These are phyloP conservation scores for Grigorovia humatica DNA, from an alignment of 805 yeast genomes.

Conservation along the genomic window DNA sequence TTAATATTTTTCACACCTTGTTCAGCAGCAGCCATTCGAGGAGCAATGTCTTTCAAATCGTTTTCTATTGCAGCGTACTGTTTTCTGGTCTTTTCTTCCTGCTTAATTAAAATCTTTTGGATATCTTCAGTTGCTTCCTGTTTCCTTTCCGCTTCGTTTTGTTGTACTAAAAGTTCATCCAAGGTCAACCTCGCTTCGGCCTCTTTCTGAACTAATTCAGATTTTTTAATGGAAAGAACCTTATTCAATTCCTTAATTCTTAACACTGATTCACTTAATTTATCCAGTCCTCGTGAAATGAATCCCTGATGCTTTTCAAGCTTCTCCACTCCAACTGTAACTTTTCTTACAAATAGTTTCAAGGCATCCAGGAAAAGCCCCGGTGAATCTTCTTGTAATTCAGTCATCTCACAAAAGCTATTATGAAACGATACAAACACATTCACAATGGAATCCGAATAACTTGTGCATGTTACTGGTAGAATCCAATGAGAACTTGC, in stretches of 20 bases:
- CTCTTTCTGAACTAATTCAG: slow-evolving; percentile 44
- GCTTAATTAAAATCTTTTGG: slow-evolving; percentile 55
- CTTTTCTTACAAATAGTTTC: slow-evolving; percentile 35
- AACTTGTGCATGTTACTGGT: slow-evolving; percentile 10
- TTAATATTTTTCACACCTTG: slow-evolving; percentile 86
- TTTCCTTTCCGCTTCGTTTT: slow-evolving; percentile 85
- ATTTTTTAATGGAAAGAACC: slow-evolving; percentile 44
- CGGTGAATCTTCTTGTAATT: slow-evolving; percentile 33
- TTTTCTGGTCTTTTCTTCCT: slow-evolving; percentile 48
- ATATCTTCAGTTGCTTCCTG: slow-evolving; percentile 76
- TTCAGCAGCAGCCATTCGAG: slow-evolving; percentile 75
- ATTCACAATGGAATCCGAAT: slow-evolving; percentile 39
- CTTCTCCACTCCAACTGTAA: slow-evolving; percentile 33
- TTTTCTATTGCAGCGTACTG: slow-evolving; percentile 45
- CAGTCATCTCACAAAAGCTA: slow-evolving; percentile 5
- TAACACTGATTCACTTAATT: slow-evolving; percentile 64
- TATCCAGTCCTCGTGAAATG: slow-evolving; percentile 61
- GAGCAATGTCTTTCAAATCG: slow-evolving; percentile 71
- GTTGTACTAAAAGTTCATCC: slow-evolving; percentile 67
- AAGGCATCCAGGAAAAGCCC: slow-evolving; percentile 46
- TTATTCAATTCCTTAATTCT: slow-evolving; percentile 53
- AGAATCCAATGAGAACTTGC: slow-evolving; percentile 9
- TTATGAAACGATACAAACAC: slow-evolving; percentile 40
- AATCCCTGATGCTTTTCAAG: slow-evolving; percentile 63
- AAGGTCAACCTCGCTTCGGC: slow-evolving; percentile 61